Base-by-base conservation (phyloP, 352 stramenopile species). In the Phytophthora crassamura region DNA sequence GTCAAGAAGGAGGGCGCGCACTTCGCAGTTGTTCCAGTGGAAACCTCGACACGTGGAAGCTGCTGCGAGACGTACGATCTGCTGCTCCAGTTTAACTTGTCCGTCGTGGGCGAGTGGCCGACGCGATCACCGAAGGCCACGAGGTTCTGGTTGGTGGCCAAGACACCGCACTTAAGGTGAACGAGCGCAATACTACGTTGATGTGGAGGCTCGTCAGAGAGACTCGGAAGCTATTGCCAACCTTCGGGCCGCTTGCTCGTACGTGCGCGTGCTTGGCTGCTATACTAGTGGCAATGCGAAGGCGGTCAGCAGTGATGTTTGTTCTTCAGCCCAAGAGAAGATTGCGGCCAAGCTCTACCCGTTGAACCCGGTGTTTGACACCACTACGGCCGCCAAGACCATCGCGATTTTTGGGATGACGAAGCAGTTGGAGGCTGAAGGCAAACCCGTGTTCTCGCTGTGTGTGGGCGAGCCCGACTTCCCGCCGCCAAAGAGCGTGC, bases 401-500 rank as follows among this genome's bases (percentile, higher is more conserved):
- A 80, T 98, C n/a, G 84, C 98, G 62, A 94, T 99, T 50, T 97
- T 98, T 49, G 82, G 72, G 3, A 76, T 97, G 33, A 98, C 97
- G 10, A 98, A 99, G 74, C 84, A 98, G 64, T 94, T 99, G 76
- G 89, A 98, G 70, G 93, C 91, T 7, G 82, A 97, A 20, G 97
- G 96, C 11, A 86, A 98, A 59, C 59, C 83, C 1, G 94, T 99
- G 10, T 86, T 79, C 60, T 94, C 91, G 12, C 77, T 99, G 10
- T 98, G 94, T 66, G 96, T 99, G 0, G 96, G 97, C 40, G 96
- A 99, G 67, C 97, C 97, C 4, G 94, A 99, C 75, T 99, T 99
- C 75, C 54, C 84, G 10, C 96, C 96, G 0, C 93, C 94, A 7
- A 41, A 77, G 35, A 82, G 81, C 18, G 91, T 99, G 2, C 72